Base-by-base conservation (phyloP, 2,329 filamentous ascomycete genomes). In the Stachybotrys elegans region DNA sequence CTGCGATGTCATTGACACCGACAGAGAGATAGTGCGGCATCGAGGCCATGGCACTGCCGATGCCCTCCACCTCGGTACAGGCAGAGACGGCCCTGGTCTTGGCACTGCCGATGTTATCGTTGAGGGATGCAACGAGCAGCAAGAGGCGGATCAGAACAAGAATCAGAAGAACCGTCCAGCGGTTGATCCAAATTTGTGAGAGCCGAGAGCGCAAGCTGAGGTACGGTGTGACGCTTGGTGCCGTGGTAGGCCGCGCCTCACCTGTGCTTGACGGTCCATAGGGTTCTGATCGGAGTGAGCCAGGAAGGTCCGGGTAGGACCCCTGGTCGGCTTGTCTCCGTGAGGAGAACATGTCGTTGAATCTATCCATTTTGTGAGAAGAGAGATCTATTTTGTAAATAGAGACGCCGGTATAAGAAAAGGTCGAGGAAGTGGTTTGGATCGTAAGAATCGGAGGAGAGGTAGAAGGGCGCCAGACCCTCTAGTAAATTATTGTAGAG, bases 131-230 rank as follows among this genome's bases (percentile, higher is more conserved):
- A 44, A 92, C 79, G 29, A 91, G 81, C 47, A 97, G 73, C 42
- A 98, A 70, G 48, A 92, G 79, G 45, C 91, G 82, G 50, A 86
- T 79, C 42, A 98, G 82, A 44, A 97, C 84, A 43, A 98, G 81
- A 47, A 95, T 66, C 39, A 97, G 75, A 39, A 98, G 76, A 48
- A 97, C 75, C 31, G 93, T 97, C 93, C 93, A 98, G 66, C 88
- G 81, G 73, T 98, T 97, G 71, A 98, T 83, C 90, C 92, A 96
- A 65, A 94, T 78, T 73, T 98, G 93, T 42, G 93, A 97, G 57
- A 97, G 78, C 58, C 91, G 84, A 57, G 92, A 84, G 59, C 83
- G 82, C 60, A 96, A 81, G 57, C 91, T 90, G 51, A 98, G 86
- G 65, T 97, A 97, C 49, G 93, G 92, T 51, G 90, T 96, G 59